These are phyloP conservation scores for Haberlea rhodopensis DNA, from an alignment of 257 asterid genomes.

Conservation along the genomic window DNA sequence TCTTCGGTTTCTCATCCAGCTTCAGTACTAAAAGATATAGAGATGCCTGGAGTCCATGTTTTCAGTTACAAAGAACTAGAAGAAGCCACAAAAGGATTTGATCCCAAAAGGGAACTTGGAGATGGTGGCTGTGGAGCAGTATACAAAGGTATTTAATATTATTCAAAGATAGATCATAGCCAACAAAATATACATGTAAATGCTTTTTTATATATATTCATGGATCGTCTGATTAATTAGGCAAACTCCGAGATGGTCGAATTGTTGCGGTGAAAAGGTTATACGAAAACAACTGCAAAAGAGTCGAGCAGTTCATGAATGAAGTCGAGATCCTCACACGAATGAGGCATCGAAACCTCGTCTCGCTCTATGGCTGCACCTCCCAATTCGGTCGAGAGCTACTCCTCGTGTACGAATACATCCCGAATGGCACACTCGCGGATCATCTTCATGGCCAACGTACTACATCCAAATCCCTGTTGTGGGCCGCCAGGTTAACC, in stretches of 20 bases:
- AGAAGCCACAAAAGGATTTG: conserved; percentile 28
- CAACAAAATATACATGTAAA: not conserved
- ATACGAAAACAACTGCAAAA: conserved; percentile 30
- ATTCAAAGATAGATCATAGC: too few relatives aligned
- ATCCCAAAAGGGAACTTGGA: conserved; percentile 35
- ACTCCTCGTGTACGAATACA: conserved; percentile 38
- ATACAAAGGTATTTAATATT: conserved; percentile 15
- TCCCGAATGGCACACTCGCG: conserved; percentile 38
- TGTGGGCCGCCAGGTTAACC: conserved; percentile 32
- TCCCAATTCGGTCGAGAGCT: conserved; percentile 23
- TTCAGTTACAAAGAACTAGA: conserved; percentile 30
- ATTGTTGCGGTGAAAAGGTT: conserved; percentile 37
- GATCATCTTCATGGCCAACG: conserved; percentile 37
- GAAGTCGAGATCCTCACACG: conserved; percentile 36
- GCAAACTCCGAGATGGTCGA: conserved; percentile 38
- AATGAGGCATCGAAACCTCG: conserved; percentile 36
- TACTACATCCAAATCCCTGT: not conserved
- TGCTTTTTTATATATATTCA: too few relatives aligned
- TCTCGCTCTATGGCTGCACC: conserved; percentile 42
- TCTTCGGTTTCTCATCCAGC: conserved; percentile 22
- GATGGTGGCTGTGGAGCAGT: conserved; percentile 39
- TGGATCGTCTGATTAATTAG: not conserved
- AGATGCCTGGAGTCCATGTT: conserved; percentile 28
- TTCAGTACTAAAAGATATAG: conserved; percentile 23
- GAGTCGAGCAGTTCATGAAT: conserved; percentile 36